phyloP scores from a whole-genome alignment of 2,329 filamentous ascomycete species.

The Xylariaceae sp. region DNA sequence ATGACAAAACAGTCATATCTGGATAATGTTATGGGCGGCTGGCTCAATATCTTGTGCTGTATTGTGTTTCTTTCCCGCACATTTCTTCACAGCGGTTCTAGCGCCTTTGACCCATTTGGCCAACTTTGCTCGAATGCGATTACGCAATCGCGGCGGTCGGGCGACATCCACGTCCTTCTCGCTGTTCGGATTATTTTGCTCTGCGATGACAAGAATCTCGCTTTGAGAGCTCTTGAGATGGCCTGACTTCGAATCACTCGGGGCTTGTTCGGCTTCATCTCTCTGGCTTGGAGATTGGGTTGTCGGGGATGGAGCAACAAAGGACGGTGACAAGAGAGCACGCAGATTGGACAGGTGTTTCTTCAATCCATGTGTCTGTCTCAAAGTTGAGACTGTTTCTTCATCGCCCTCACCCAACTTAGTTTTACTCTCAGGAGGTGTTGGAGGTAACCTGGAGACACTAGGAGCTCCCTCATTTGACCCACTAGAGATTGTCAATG shows the following conservation, averaged over 20 bases:
- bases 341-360: constrained; percentile 27
- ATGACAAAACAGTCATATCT: constrained; percentile 12
- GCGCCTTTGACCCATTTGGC: constrained; percentile 27
- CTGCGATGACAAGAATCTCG: constrained; percentile 9
- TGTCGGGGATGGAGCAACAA: not conserved
- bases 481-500: not conserved
- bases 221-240: constrained; percentile 10
- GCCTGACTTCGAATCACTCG: no score
- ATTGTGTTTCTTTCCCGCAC: constrained; percentile 16
- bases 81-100: constrained; percentile 21
- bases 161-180: no score
- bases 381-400: constrained; percentile 7
- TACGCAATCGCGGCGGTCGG: constrained; percentile 15
- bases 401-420: constrained; percentile 8
- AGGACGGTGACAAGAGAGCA: constrained; percentile 17
- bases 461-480: constrained; percentile 3
- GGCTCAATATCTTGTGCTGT: constrained; percentile 1
- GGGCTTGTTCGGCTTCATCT: no score
- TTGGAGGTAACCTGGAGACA: constrained; percentile 8
- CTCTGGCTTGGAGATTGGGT: no score
- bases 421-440: constrained; percentile 2
- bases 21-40: constrained; percentile 7
- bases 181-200: constrained; percentile 8
- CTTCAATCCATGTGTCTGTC: constrained; percentile 20
- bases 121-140: constrained; percentile 25